Percentiles rank a stretch among this genome's conserved stretches.
These are phyloP conservation scores for Oryza brachyantha DNA, from an alignment of 176 grass and related monocot species.

Conservation along the genomic window DNA sequence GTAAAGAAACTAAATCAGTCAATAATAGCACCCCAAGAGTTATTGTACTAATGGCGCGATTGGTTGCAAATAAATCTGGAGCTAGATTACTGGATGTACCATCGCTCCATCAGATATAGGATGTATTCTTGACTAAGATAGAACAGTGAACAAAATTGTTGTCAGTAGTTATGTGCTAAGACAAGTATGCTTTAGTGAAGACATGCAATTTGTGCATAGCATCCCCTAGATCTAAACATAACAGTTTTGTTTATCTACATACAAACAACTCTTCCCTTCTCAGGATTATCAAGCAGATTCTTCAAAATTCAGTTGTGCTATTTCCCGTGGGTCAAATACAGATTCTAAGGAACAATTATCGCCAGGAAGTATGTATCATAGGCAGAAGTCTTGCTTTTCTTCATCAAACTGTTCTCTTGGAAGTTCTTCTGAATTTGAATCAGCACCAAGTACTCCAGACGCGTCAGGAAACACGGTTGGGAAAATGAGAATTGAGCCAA, in stretches of 20 bases:
- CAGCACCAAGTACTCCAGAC: slow-evolving; percentile 22
- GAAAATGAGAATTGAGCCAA: slow-evolving; percentile 19
- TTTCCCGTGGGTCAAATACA: slow-evolving; percentile 24
- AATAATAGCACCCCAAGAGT: neutral
- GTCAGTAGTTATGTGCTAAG: neutral
- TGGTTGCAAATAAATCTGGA: neutral
- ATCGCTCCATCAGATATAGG: neutral
- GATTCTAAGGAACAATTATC: slow-evolving; percentile 28
- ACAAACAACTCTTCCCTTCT: slow-evolving; percentile 10
- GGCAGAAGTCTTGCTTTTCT: slow-evolving; percentile 20
- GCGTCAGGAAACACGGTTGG: slow-evolving; percentile 4
- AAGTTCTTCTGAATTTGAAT: slow-evolving; percentile 22
- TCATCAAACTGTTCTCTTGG: slow-evolving; percentile 26
- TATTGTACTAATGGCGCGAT: neutral
- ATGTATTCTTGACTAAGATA: neutral
- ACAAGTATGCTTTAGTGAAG: neutral
- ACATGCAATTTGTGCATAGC: slow-evolving; percentile 10
- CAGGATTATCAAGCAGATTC: slow-evolving; percentile 32
- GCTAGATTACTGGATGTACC: neutral
- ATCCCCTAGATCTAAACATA: neutral
- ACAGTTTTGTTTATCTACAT: slow-evolving; percentile 1
- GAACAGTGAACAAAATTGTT: neutral
- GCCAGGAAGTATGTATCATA: slow-evolving; percentile 29
- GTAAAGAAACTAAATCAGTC: neutral
- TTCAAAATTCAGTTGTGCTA: slow-evolving; percentile 21